Base-by-base conservation (phyloP, 352 stramenopile species). In the Plasmopara halstedii region DNA sequence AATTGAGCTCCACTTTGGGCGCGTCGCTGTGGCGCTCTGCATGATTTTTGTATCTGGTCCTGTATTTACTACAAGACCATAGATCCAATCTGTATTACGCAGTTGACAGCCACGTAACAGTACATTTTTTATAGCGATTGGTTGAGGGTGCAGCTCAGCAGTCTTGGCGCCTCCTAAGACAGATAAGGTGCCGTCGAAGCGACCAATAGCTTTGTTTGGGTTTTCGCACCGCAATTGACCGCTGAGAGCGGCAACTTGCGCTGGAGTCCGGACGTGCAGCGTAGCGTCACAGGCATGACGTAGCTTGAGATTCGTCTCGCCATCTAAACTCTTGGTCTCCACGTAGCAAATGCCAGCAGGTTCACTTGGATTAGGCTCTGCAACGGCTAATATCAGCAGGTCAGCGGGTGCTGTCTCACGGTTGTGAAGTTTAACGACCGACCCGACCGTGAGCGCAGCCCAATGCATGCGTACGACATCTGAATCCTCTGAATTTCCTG, bases 271-370 rank as follows among this genome's bases (percentile, higher is more conserved):
- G 35, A 65, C 60, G 22, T 70, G 56, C 22, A 84, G 59, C 23
- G 77, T 88, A 27, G 57, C 54, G 20, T 91, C 64, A 15, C 70
- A 74, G 0, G 76, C 76, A 18, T 90, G 67, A 17, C 85, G 78
- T 25, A 92, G 54, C 58, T 96, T 96, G 27, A 96, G 59, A 46
- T 96, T 96, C 7, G 86, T 96, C 37, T 96, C 86, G 10, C 86
- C 86, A 44, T 96, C 86, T 6, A 96, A 57, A 41, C 70, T 88
- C 46, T 85, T 87, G 38, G 86, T 96, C 62, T 95, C 80, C 6
- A 94, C 79, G 49, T 91, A 95, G 59, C 76, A 88, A 21, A 89
- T 84, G 19, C 82, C 79, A 4, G 70, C 77, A 0, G 84, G 74
- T 31, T 80, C 58, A 10, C 46, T 64, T 2, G 73, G 62, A 15